Evolutionary conservation across 208 protist species (phyloP), one percentile per base, ranked within the genome.

Genomic region (Acanthamoeba triangularis): DNA sequence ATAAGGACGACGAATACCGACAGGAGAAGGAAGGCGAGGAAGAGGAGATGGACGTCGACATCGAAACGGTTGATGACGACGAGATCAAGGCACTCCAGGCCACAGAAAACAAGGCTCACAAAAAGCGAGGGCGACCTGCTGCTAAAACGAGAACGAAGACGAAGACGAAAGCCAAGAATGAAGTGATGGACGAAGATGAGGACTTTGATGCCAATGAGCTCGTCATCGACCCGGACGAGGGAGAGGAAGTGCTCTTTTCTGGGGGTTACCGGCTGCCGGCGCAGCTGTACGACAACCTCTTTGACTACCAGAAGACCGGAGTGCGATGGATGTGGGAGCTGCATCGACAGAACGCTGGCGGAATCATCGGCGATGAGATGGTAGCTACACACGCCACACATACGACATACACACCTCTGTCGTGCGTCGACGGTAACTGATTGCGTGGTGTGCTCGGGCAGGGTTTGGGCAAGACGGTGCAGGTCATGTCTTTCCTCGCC

Each of bases 241-340:
- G 74, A 20, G 74, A 90, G 41, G 82, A 90, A 20, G 82, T 90
- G 82, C 54, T 90, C 8, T 67, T 90, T 14, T 59, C 47, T 4
- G 82, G 82, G 14, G 82, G 82, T 25, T 90, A 90, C 49, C 95
- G 90, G n/a, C 78, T 98, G 5, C 97, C 97, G 6, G 91, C 80
- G 13, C 35, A 96, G 30, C 35, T 98, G 16, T 98, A 96, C 95
- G 72, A 95, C 41, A 96, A 96, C 65, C 97, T 99, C 2, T 98
- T 99, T 41, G 97, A 98, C 44, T 99, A 99, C 97, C 99, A 99
- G 95, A 96, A 98, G 49, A 98, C 98, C 14, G 97, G 98, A 25
- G 94, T 99, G n/a, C 74, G 96, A 35, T 99, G 99, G 99, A 95
- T 99, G 78, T 98, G 99, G 95, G 97, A 99, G 63, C 96, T 99